Conservation (phyloP, 805 yeast species). For the Blastobotrys chiropterorum region DNA sequence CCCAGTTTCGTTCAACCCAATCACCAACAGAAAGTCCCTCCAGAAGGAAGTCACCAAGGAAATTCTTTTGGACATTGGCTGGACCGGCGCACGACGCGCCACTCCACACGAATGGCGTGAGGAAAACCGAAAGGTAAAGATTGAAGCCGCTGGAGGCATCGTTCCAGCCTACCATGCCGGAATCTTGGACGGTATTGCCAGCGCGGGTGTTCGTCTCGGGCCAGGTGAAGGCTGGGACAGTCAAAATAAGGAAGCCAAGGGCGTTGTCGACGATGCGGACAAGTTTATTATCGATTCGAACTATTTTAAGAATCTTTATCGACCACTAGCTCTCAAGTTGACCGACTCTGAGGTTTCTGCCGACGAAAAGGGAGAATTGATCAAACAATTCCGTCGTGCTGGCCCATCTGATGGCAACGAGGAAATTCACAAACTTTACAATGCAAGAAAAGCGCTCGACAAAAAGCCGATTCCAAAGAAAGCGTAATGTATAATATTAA, state of each 20-base stretch:
- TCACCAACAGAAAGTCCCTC: slow-evolving; percentile 15
- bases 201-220: slow-evolving; percentile 57
- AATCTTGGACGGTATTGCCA: slow-evolving; percentile 47
- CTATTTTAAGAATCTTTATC: slow-evolving; percentile 13
- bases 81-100: slow-evolving; percentile 89
- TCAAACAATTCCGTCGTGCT: slow-evolving; percentile 23
- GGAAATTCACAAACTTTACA: slow-evolving; percentile 20
- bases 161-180: slow-evolving; percentile 74
- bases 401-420: slow-evolving; percentile 26
- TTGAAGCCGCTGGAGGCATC: slow-evolving; percentile 60
- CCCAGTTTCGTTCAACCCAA: slow-evolving; percentile 54
- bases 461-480: neutral
- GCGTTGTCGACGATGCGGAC: slow-evolving; percentile 2
- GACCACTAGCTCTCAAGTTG: slow-evolving; percentile 2
- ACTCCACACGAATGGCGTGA: slow-evolving; percentile 65
- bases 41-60: slow-evolving; percentile 39
- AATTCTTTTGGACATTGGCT: slow-evolving; percentile 53
- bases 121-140: slow-evolving; percentile 55
- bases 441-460: slow-evolving; percentile 15
- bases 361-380: slow-evolving; percentile 8
- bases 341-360: slow-evolving; percentile 9
- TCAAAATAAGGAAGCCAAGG: slow-evolving; percentile 4
- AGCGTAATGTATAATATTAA: neutral
- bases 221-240: slow-evolving; percentile 71
- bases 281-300: slow-evolving; percentile 8